phyloP scores from a whole-genome alignment of 176 grass and related monocot species.

The Aegilops bicornis region DNA sequence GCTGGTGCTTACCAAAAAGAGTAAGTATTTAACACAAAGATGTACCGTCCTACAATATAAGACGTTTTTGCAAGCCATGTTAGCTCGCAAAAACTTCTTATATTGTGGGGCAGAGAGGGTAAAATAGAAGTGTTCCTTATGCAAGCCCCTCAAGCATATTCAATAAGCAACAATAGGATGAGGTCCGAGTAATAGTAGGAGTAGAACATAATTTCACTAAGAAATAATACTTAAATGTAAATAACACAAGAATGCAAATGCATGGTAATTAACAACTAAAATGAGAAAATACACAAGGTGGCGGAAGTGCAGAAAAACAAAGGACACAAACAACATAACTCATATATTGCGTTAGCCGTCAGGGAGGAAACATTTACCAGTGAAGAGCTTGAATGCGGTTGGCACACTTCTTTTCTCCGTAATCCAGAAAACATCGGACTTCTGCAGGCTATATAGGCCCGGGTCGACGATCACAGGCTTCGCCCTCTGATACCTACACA shows the following conservation, averaged over 20 bases:
- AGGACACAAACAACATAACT: background rate
- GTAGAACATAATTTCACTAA: background rate
- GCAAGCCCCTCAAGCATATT: background rate
- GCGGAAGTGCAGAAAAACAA: background rate
- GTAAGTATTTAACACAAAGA: background rate
- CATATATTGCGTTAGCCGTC: background rate
- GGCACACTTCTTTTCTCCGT: conserved; percentile 88
- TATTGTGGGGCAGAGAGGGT: no score
- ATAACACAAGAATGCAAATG: background rate
- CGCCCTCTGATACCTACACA: conserved; percentile 88
- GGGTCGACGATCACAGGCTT: conserved; percentile 97
- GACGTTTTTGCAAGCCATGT: no score
- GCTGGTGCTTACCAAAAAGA: conserved; percentile 2
- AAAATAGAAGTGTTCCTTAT: background rate
- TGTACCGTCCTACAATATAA: background rate
- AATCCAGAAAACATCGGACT: conserved; percentile 96
- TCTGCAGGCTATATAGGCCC: conserved; percentile 85
- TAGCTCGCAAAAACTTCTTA: no score
- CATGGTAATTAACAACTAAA: background rate
- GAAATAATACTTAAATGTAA: background rate
- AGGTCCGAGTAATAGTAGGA: background rate
- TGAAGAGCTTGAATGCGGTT: conserved; percentile 98
- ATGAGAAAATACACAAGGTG: background rate
- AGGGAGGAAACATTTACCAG: conserved; percentile 50
- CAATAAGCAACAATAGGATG: background rate